Evolutionary conservation across 2,329 filamentous ascomycete genomes (phyloP).

Genomic region (Sphaerostilbella broomeana): DNA sequence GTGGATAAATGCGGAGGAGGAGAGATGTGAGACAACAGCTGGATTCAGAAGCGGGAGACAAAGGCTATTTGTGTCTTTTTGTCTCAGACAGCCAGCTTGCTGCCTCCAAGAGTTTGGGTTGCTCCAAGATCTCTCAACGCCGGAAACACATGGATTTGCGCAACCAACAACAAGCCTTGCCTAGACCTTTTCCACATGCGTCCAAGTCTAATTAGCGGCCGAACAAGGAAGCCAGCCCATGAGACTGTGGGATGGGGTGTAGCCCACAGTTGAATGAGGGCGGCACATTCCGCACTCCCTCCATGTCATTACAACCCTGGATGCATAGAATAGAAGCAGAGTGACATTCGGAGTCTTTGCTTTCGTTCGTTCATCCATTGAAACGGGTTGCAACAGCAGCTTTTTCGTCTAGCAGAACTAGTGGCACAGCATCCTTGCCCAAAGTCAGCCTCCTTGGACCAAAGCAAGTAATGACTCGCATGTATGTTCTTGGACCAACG

Average conservation of each 20-base stretch:
- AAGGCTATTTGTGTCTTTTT: conserved; percentile 12
- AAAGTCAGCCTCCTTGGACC: too few species aligned
- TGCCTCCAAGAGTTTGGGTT: conserved; percentile 2
- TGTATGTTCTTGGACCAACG: too few species aligned
- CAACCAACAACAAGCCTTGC: background rate
- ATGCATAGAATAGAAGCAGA: conserved; percentile 1
- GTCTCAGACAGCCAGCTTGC: conserved; percentile 11
- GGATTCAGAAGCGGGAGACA: conserved; percentile 14
- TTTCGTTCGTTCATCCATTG: conserved; percentile 5
- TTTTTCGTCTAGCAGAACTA: conserved; percentile 3
- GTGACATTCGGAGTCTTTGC: background rate
- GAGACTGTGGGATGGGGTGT: conserved; percentile 6
- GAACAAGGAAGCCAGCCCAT: conserved; percentile 3
- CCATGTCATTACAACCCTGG: background rate
- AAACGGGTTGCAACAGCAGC: background rate
- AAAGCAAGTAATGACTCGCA: too few species aligned
- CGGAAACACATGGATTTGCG: background rate
- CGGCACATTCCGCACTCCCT: too few species aligned
- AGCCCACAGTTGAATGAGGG: background rate
- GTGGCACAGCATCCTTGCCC: too few species aligned
- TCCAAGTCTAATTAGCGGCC: background rate
- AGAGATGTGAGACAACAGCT: conserved; percentile 5
- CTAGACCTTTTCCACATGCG: background rate
- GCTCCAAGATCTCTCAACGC: conserved; percentile 2
- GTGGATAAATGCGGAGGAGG: conserved; percentile 11